Base-by-base conservation (phyloP, 2,329 filamentous ascomycete species). In the Fusarium napiforme region DNA sequence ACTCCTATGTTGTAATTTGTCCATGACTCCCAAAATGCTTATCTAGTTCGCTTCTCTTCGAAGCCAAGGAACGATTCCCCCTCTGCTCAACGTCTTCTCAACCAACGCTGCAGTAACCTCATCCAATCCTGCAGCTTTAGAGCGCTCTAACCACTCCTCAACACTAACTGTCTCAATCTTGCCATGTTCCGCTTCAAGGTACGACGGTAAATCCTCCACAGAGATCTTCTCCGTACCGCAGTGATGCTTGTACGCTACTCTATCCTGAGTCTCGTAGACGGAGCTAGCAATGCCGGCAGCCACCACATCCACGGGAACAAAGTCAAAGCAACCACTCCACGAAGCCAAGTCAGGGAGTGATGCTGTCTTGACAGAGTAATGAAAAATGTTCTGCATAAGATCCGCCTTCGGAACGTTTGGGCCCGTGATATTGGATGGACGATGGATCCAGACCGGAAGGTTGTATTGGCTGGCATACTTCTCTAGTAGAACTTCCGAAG, bases 401-500 rank as follows among this genome's bases (percentile, higher is more conserved):
- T 67, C 60, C 2, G 21, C 30, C 3, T 39, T 28, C 10, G 59
- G 50, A 11, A 16, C 52, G 52, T 57, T 39, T 4, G 9, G 23
- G 1, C 59, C 59, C 12, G 43, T 64, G 14, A 67, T 45, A n/a
- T 57, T 64, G 7, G 50, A 32, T 34, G 59, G 59, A 2, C 64
- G 59, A 32, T 67, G 60, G 3, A 67, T 64, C 37, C 37, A 67
- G 5, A 64, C 37, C 12, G 59, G 59, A 10, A 63, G 50, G 15
- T 14, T n/a, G 3, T 43, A 18, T 14, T 45, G 16, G 3, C 26
- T 30, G 9, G 40, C 36, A 32, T 26, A 37, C 15, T 19, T 28
- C 53, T 80, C 79, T 1, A 83, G 72, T 21, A 78, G 72, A 21
- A 60, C 53, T 66, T 84, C 82, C 12, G 75, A 77, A 10, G 75